Base-by-base conservation (phyloP, 2,329 filamentous ascomycete species). In the Aspergillus clavatus region DNA sequence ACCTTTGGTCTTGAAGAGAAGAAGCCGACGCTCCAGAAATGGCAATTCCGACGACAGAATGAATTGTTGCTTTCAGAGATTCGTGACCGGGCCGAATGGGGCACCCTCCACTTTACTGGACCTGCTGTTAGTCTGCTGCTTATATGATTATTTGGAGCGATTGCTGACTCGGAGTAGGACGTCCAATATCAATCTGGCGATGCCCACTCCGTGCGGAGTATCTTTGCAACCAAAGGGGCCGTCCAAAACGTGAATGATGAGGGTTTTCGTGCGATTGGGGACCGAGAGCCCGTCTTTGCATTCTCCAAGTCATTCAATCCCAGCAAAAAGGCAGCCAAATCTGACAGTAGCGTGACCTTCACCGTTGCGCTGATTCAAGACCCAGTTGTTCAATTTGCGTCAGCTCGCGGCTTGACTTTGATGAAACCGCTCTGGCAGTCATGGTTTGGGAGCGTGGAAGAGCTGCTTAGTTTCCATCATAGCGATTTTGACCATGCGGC, bases 391-490 rank as follows among this genome's bases (percentile, higher is more conserved):
- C 87, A 91, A 57, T 94, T 81, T 68, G 86, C 87, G 21, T 81
- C 87, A 7, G 81, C 84, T 21, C 80, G 86, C 33, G 88, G 88
- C 1, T 66, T 90, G 52, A 90, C 86, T 1, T 71, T 78, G 55
- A 91, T 94, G 87, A 77, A 80, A 37, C 88, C 87, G 2, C 68
- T 93, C 5, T 94, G 88, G 88, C 77, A 80, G 50, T 86, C 83
- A 0, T 89, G 85, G 74, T 89, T 90, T 59, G 61, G 70, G 2
- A 76, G 73, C 5, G 72, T 79, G 2, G 74, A 82, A 43, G 73
- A 79, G n/a, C 72, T 94, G 44, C 71, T 93, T 23, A 72, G 74
- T 12, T 91, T 86, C 63, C 88, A 94, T 61, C 91, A 89, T 57
- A 60, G 79, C 40, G 88, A 94, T 58, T 89, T 86, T 57, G 59